A percentile compares a stretch with the other conserved stretches of the same genome.
Conservation (phyloP, 1,139 yeast species). For the Hyphopichia wangnamkhiaoensis region DNA sequence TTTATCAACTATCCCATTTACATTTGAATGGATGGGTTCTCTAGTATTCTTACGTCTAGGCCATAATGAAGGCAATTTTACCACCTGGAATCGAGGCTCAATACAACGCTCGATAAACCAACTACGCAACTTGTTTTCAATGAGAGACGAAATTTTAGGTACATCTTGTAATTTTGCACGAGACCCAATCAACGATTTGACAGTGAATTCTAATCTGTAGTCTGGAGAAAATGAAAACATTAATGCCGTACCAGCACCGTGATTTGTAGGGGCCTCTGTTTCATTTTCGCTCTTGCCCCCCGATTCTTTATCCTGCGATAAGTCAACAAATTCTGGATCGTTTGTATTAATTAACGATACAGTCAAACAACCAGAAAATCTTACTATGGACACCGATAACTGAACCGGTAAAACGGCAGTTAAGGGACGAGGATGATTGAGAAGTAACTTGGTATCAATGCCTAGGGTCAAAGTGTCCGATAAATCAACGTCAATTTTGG, state of each 20-base stretch:
- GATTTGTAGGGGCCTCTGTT: slow-evolving; percentile 13
- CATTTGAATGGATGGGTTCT: slow-evolving; percentile 29
- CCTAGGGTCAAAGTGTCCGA: slow-evolving; percentile 90
- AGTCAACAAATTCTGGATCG: slow-evolving; percentile 33
- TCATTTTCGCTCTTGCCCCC: slow-evolving; percentile 4
- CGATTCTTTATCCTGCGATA: slow-evolving; percentile 5
- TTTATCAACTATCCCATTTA: slow-evolving; percentile 14
- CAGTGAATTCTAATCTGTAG: slow-evolving; percentile 81
- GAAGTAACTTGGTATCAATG: slow-evolving; percentile 74
- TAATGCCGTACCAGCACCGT: slow-evolving; percentile 60
- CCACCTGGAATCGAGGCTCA: slow-evolving; percentile 87
- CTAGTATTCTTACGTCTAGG: slow-evolving; percentile 77
- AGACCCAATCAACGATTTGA: slow-evolving; percentile 87
- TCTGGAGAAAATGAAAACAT: slow-evolving; percentile 92
- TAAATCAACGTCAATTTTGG: slow-evolving; percentile 90
- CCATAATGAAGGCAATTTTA: slow-evolving; percentile 86
- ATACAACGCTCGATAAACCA: slow-evolving; percentile 95
- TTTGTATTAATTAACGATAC: slow-evolving; percentile 67
- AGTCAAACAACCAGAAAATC: slow-evolving; percentile 91
- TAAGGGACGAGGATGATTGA: slow-evolving; percentile 83
- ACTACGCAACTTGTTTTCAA: slow-evolving; percentile 77
- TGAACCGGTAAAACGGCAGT: slow-evolving; percentile 86
- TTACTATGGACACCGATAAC: slow-evolving; percentile 80
- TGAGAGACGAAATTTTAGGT: slow-evolving; percentile 83
- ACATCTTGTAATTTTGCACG: slow-evolving; percentile 90